Conservation (phyloP, 768 basidiomycete species). For the Mycena capillaripes region DNA sequence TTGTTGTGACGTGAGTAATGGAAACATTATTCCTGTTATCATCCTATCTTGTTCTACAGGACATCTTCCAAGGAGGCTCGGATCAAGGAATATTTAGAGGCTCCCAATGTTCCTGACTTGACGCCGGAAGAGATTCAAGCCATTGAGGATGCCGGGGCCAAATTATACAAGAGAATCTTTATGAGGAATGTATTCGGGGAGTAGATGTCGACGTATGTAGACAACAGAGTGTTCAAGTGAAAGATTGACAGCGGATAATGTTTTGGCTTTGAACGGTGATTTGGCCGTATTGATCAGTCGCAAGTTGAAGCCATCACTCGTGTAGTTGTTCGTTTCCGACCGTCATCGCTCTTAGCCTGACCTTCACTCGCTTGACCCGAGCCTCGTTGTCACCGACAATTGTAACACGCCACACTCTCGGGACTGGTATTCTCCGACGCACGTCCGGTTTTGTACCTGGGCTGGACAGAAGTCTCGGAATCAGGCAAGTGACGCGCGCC, state of each 20-base stretch:
- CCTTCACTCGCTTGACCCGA: not conserved
- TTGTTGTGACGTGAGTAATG: slow-evolving; percentile 72
- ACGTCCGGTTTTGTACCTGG: slow-evolving; percentile 16
- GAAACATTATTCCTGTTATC: slow-evolving; percentile 20
- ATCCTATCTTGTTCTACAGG: slow-evolving; percentile 42
- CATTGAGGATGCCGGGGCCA: slow-evolving; percentile 70
- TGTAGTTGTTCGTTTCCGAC: not conserved
- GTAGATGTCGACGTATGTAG: not conserved
- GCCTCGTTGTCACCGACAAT: not conserved
- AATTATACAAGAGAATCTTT: slow-evolving; percentile 59
- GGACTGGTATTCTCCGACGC: slow-evolving; percentile 13
- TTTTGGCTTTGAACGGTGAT: slow-evolving; percentile 5
- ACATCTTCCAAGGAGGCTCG: slow-evolving; percentile 64
- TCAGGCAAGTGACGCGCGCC: not conserved
- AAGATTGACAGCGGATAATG: not conserved
- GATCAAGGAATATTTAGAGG: slow-evolving; percentile 59
- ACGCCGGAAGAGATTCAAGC: slow-evolving; percentile 70
- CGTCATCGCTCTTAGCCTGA: not conserved
- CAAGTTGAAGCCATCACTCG: not conserved
- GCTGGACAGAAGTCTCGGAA: slow-evolving; percentile 25
- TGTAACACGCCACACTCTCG: slow-evolving; percentile 15
- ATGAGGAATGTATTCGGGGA: slow-evolving; percentile 54
- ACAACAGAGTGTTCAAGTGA: not conserved
- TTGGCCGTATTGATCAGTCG: not conserved
- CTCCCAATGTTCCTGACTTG: slow-evolving; percentile 62